Conservation (phyloP, 352 stramenopile species). For the Pilasporangium apinafurcum region DNA sequence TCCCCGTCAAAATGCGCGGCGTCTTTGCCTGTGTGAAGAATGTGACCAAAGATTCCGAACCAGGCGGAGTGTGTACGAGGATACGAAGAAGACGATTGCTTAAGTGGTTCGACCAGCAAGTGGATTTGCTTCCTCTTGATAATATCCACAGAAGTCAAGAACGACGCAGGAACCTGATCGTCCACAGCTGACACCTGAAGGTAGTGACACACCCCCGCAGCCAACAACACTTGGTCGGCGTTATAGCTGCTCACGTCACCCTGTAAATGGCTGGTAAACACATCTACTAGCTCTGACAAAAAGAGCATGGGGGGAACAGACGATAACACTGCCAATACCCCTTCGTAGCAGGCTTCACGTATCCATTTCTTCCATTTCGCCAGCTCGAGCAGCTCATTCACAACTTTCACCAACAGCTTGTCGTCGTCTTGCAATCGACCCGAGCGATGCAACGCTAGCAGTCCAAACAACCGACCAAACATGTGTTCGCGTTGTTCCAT, state of each 20-base stretch:
- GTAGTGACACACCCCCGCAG: slow-evolving; percentile 68
- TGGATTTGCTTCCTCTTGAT: slow-evolving; percentile 60
- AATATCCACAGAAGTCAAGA: no score
- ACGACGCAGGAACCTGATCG: slow-evolving; percentile 22
- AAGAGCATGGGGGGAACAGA: slow-evolving; percentile 48
- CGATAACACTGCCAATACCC: slow-evolving; percentile 45
- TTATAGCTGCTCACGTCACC: slow-evolving; percentile 43
- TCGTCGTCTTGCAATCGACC: slow-evolving; percentile 36
- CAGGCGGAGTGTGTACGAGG: slow-evolving; percentile 76
- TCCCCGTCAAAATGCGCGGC: slow-evolving; percentile 39
- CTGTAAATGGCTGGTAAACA: slow-evolving; percentile 18
- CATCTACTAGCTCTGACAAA: slow-evolving; percentile 26
- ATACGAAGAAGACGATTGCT: slow-evolving; percentile 60
- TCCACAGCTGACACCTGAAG: slow-evolving; percentile 35
- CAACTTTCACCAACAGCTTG: slow-evolving; percentile 32
- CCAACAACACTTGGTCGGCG: slow-evolving; percentile 75
- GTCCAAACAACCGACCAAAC: slow-evolving; percentile 87
- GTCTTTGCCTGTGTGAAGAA: slow-evolving; percentile 40
- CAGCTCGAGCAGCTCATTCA: slow-evolving; percentile 33
- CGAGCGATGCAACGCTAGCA: slow-evolving; percentile 78
- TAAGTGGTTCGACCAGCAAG: slow-evolving; percentile 54
- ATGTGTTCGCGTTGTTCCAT: slow-evolving; percentile 91
- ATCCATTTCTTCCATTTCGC: slow-evolving; percentile 85
- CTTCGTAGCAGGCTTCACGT: slow-evolving; percentile 73
- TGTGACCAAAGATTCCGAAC: slow-evolving; percentile 69